Evolutionary conservation across 1,284 basidiomycete genomes (phyloP).

Genomic region (Trametes versicolor): DNA sequence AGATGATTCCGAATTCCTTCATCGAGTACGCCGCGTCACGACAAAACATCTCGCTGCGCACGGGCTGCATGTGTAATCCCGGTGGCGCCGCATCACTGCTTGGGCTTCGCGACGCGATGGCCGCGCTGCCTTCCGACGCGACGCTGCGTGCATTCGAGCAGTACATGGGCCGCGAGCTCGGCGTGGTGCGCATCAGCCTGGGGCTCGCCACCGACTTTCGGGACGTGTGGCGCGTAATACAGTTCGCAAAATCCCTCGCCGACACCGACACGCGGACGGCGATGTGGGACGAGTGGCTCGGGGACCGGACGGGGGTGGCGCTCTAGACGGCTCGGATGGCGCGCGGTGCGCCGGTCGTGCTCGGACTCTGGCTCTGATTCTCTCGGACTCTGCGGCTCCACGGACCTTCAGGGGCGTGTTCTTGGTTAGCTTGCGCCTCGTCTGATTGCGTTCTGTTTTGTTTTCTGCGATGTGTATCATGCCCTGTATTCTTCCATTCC

Average conservation of each 20-base stretch:
- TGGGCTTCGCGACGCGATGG: conserved; percentile 74
- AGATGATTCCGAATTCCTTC: conserved; percentile 74
- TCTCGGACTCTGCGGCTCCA: not conserved
- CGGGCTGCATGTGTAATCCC: conserved; percentile 88
- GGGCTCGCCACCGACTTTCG: conserved; percentile 80
- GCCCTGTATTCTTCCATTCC: conserved; percentile 18
- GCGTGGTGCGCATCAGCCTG: conserved; percentile 79
- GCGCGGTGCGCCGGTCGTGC: conserved; percentile 3
- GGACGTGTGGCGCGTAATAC: conserved; percentile 75
- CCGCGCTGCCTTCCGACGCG: conserved; percentile 63
- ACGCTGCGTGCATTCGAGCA: conserved; percentile 70
- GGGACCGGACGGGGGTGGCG: conserved; percentile 35
- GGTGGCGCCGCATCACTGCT: conserved; percentile 79
- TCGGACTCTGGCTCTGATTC: conserved; percentile 13
- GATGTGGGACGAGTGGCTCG: conserved; percentile 46
- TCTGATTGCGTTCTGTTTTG: conserved; percentile 2
- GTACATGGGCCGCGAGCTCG: conserved; percentile 70
- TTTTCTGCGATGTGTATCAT: conserved; percentile 13
- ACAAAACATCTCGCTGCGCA: conserved; percentile 75
- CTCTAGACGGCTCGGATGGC: conserved; percentile 15
- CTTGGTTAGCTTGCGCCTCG: conserved; percentile 13
- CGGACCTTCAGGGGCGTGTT: not conserved
- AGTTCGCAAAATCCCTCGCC: conserved; percentile 62
- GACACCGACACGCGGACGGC: conserved; percentile 51
- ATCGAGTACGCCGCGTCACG: conserved; percentile 73